phyloP scores from a whole-genome alignment of 2,329 filamentous ascomycete genomes.

The Cyanodermella asteris region DNA sequence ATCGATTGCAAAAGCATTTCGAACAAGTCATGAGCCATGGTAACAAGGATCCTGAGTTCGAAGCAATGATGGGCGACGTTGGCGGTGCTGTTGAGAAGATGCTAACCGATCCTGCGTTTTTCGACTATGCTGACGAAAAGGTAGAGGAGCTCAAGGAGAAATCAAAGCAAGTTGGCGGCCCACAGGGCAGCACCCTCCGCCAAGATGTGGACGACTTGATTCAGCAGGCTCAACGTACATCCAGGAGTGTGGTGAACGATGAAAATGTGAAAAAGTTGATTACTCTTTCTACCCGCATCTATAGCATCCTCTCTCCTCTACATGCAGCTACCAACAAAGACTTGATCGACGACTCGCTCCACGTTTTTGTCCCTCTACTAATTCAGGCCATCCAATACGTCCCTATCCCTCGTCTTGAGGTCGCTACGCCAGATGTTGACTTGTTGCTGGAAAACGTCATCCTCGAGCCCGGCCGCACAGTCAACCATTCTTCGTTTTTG shows the following conservation, averaged over 20 bases:
- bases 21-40: slow-evolving; percentile 51
- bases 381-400: slow-evolving; percentile 65
- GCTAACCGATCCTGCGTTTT: slow-evolving; percentile 67
- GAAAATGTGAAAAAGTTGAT: slow-evolving; percentile 48
- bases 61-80: slow-evolving; percentile 50
- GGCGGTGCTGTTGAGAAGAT: slow-evolving; percentile 58
- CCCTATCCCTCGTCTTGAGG: slow-evolving; percentile 74
- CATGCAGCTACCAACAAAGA: slow-evolving; percentile 45
- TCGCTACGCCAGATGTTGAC: slow-evolving; percentile 64
- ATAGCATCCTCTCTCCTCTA: slow-evolving; percentile 44
- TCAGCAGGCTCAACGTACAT: slow-evolving; percentile 42
- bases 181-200: slow-evolving; percentile 41
- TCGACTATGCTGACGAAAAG: slow-evolving; percentile 50
- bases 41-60: slow-evolving; percentile 60
- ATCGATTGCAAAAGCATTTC: slow-evolving; percentile 46
- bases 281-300: slow-evolving; percentile 43
- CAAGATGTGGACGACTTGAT: slow-evolving; percentile 54
- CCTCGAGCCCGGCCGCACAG: slow-evolving; percentile 63
- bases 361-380: slow-evolving; percentile 59
- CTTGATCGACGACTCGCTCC: slow-evolving; percentile 51
- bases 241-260: slow-evolving; percentile 49
- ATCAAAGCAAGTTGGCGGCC: slow-evolving; percentile 33
- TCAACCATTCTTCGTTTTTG: slow-evolving; percentile 74
- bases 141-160: slow-evolving; percentile 36
- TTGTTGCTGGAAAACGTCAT: slow-evolving; percentile 78